phyloP scores from a whole-genome alignment of 1,139 yeast species.

The Casaregolazyma lundiana region DNA sequence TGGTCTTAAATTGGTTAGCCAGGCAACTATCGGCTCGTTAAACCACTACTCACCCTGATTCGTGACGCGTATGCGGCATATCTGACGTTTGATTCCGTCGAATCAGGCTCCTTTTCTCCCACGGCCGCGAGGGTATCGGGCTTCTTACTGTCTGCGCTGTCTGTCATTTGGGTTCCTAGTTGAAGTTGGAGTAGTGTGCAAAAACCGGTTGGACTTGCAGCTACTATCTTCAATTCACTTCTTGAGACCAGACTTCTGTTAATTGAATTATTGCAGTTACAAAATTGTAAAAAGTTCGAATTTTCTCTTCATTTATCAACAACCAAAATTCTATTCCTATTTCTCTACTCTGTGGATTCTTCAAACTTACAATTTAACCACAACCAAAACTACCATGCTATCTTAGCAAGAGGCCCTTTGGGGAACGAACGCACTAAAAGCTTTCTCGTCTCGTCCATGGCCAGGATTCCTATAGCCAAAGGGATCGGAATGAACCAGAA shows the following conservation, averaged over 20 bases:
- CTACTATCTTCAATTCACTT: too few relatives aligned
- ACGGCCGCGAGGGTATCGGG: constrained; percentile 4
- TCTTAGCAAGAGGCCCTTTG: constrained; percentile 17
- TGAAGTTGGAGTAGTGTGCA: too few relatives aligned
- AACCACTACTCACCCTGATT: constrained; percentile 41
- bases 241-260: too few relatives aligned
- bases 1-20: constrained; percentile 15
- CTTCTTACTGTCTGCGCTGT: constrained; percentile 3
- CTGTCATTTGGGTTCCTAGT: too few relatives aligned
- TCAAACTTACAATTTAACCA: too few relatives aligned
- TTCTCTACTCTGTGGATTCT: too few relatives aligned
- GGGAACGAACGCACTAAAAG: constrained; percentile 31
- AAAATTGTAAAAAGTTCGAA: background rate
- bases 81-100: constrained; percentile 55
- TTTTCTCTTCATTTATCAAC: background rate
- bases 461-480: constrained; percentile 40
- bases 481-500: constrained; percentile 47
- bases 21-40: background rate
- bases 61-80: constrained; percentile 82
- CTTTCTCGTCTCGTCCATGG: constrained; percentile 45
- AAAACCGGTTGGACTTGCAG: too few relatives aligned
- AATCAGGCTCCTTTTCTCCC: constrained; percentile 28
- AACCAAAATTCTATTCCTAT: too few relatives aligned
- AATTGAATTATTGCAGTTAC: too few relatives aligned
- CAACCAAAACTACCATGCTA: constrained; percentile 19